Base-by-base conservation (phyloP, 176 grass and related monocot genomes). In the Tuctoria greenei region DNA sequence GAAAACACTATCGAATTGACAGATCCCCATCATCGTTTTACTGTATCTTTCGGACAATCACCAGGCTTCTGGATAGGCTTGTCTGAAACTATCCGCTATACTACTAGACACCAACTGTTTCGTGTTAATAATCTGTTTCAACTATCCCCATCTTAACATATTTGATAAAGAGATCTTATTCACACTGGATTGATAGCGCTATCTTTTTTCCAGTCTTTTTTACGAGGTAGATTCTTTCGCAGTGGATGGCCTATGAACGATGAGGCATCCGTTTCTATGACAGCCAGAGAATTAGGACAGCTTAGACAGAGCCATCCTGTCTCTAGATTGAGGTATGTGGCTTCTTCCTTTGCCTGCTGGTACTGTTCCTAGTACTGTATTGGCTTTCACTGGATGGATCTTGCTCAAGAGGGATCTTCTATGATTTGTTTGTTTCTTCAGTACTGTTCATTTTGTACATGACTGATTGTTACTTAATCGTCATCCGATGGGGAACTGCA, bases 281-380 rank as follows among this genome's bases (percentile, higher is more conserved):
- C 83, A 67, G 66, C 69, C 41, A 69, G 69, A 79, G 88, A 97
- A 76, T 65, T 85, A 70, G 83, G 93, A 77, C 81, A 76, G 13
- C 57, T 89, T 37, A 89, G 83, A 78, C 93, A 83, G 72, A 76
- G 28, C 5, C 77, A 87, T 68, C 64, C 77, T 31, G 90, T 88
- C 55, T 76, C 85, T 84, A 79, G 82, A 89, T 73, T 90, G 73
- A 97, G 93, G 93, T 97, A 31, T 31, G 88, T 64, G 80, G 13
- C 72, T 88, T 82, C 72, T 88, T 82, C 20, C 54, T 71, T 69
- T 60, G 26, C 54, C 28, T n/a, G 37, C 20, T 72, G n/a, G n/a
- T n/a, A 39, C 20, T 62, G 44, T 55, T 70, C 9, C 26, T 67
- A 20, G 23, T 73, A 62, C 50, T 78, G 64, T 73, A 62, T 59